These are phyloP conservation scores for Tulasnella sp. DNA, from an alignment of 768 basidiomycete species.

Conservation along the genomic window DNA sequence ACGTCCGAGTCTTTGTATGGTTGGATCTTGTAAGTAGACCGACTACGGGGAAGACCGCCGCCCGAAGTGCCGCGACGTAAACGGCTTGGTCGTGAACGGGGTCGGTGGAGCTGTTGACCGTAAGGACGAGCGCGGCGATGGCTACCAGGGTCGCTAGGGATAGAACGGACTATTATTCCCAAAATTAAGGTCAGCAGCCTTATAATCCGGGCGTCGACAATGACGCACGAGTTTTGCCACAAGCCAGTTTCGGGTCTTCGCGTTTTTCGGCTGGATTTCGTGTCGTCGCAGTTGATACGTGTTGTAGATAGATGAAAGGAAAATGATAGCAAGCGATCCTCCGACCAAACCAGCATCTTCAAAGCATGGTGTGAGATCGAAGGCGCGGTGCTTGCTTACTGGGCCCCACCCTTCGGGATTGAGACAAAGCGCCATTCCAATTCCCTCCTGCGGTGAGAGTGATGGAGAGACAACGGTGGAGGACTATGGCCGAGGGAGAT, in stretches of 20 bases:
- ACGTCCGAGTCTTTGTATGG: slow-evolving; percentile 60
- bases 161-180: background rate
- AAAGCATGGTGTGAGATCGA: slow-evolving; percentile 81
- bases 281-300: slow-evolving; percentile 43
- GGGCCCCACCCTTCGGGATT: slow-evolving; percentile 64
- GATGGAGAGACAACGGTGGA: background rate
- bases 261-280: slow-evolving; percentile 46
- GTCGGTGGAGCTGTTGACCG: slow-evolving; percentile 50
- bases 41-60: slow-evolving; percentile 52
- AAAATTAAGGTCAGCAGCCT: slow-evolving; percentile 21
- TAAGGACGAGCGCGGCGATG: slow-evolving; percentile 44
- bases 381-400: slow-evolving; percentile 61
- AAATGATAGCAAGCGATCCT: slow-evolving; percentile 52
- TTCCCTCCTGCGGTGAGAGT: background rate
- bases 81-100: slow-evolving; percentile 42
- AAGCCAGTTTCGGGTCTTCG: slow-evolving; percentile 54
- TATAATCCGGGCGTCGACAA: background rate
- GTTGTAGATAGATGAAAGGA: slow-evolving; percentile 51
- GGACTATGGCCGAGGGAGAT: background rate
- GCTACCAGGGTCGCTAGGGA: background rate
- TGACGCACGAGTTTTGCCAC: slow-evolving; percentile 70
- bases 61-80: slow-evolving; percentile 62
- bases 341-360: slow-evolving; percentile 73
- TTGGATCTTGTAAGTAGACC: slow-evolving; percentile 60
- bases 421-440: slow-evolving; percentile 24